Evolutionary conservation across 768 basidiomycete genomes (phyloP).

Genomic region (Boletus tomentosulus): DNA sequence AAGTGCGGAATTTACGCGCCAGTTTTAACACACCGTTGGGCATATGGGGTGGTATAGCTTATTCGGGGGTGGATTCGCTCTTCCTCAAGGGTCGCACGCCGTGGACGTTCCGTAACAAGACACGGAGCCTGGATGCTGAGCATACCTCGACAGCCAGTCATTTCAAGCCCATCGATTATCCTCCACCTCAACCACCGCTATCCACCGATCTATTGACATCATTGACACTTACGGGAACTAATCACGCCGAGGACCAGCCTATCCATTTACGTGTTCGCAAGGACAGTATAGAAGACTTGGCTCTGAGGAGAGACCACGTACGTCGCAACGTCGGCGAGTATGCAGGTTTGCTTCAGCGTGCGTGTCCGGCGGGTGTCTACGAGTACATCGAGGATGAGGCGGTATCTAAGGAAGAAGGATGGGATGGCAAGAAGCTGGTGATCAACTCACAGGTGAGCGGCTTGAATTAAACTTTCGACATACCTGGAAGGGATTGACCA

Average conservation of each 20-base stretch:
- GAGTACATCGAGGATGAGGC: constrained; percentile 83
- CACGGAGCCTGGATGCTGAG: constrained; percentile 53
- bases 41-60: constrained; percentile 80
- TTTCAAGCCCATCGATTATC: constrained; percentile 79
- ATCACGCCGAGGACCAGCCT: constrained; percentile 96
- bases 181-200: constrained; percentile 80
- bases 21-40: constrained; percentile 81
- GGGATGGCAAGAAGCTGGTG: constrained; percentile 82
- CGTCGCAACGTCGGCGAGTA: constrained; percentile 70
- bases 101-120: constrained; percentile 83
- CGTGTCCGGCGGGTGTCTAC: constrained; percentile 95
- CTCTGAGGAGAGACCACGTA: constrained; percentile 61
- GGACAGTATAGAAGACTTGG: constrained; percentile 37
- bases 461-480: not conserved
- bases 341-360: constrained; percentile 82
- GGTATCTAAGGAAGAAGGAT: constrained; percentile 48
- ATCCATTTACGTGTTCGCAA: constrained; percentile 74
- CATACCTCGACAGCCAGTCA: constrained; percentile 66
- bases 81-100: constrained; percentile 81
- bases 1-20: constrained; percentile 89
- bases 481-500: not conserved
- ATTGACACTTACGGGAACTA: constrained; percentile 86
- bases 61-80: constrained; percentile 85
- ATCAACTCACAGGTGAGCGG: constrained; percentile 89
- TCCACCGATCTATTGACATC: constrained; percentile 93